A percentile compares a stretch with the other conserved stretches of the same genome.
Conservation (phyloP, 441 rosid genomes). For the Populus hybrid region DNA sequence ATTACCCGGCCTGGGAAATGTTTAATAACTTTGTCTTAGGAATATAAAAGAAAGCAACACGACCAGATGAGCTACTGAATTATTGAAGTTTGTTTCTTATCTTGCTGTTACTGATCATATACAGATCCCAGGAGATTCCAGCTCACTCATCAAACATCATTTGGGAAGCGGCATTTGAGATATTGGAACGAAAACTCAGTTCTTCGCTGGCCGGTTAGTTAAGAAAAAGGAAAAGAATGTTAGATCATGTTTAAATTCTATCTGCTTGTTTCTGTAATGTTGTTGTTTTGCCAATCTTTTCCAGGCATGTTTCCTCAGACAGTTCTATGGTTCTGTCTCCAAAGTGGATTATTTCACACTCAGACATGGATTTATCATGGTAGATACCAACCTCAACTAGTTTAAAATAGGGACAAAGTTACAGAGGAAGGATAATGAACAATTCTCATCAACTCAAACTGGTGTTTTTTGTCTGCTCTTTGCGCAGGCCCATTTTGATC, state of each 20-base stretch:
- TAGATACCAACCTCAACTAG: conserved; percentile 14
- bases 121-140: conserved; percentile 52
- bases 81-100: neutral
- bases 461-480: neutral
- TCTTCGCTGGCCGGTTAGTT: conserved; percentile 49
- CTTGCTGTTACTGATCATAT: neutral
- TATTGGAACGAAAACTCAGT: conserved; percentile 39
- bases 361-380: conserved; percentile 70
- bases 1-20: too few species aligned
- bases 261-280: neutral
- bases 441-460: neutral
- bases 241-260: neutral
- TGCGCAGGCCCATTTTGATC: conserved; percentile 60
- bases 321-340: conserved; percentile 58
- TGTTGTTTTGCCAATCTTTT: neutral
- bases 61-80: neutral
- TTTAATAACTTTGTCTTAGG: too few species aligned
- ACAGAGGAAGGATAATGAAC: neutral
- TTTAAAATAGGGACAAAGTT: neutral
- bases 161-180: conserved; percentile 46
- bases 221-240: too few species aligned
- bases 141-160: conserved; percentile 55
- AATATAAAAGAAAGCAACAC: neutral
- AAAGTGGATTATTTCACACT: conserved; percentile 64
- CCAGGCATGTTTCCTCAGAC: conserved; percentile 54